Conservation (phyloP, 805 yeast species). For the Saccharomycopsis amapae region DNA sequence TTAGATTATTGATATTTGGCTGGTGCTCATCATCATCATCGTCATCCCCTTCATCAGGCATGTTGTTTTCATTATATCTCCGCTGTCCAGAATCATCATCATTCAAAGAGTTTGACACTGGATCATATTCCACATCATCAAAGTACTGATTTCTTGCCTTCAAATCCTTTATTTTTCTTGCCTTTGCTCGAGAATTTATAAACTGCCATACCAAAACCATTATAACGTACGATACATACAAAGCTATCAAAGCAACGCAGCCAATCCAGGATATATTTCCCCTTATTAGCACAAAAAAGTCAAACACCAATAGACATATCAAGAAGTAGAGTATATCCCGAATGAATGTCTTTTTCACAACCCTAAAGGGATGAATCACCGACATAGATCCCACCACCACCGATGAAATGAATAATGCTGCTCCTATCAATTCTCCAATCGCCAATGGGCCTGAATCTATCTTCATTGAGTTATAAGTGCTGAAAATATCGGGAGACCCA, state of each 20-base stretch:
- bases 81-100: not conserved
- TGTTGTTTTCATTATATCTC: not conserved
- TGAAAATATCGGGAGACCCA: conserved; percentile 83
- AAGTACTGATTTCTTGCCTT: conserved; percentile 15
- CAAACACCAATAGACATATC: conserved; percentile 39
- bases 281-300: conserved; percentile 43
- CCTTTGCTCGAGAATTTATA: conserved; percentile 16
- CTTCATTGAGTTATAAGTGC: conserved; percentile 77
- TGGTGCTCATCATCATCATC: not conserved
- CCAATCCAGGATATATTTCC: conserved; percentile 49
- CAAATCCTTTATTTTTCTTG: conserved; percentile 4
- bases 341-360: conserved; percentile 39
- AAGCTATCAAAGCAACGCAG: conserved; percentile 47
- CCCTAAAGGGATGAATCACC: conserved; percentile 55
- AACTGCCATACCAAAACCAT: conserved; percentile 40
- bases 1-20: conserved; percentile 2
- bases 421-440: conserved; percentile 85
- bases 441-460: conserved; percentile 72
- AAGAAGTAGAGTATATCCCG: conserved; percentile 58
- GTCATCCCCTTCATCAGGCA: not conserved
- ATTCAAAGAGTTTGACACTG: not conserved
- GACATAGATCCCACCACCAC: conserved; percentile 79
- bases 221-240: conserved; percentile 55
- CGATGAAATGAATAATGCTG: conserved; percentile 74
- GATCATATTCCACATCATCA: conserved; percentile 10